Percentiles rank a stretch among this genome's conserved stretches.
phyloP scores from a whole-genome alignment of 129 eudicot genomes.

The Deinandra increscens region DNA sequence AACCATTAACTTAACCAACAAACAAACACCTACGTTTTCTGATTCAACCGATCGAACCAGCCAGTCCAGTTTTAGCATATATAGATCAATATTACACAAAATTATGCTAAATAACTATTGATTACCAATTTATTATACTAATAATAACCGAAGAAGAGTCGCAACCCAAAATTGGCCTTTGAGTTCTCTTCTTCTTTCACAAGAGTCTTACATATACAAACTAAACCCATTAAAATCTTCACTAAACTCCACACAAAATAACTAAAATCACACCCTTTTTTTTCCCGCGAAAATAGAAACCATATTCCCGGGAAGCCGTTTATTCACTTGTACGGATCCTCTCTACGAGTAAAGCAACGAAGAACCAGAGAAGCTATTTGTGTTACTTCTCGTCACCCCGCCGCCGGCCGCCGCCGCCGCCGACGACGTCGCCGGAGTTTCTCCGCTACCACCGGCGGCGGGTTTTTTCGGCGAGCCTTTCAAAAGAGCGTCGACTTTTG shows the following conservation, averaged over 20 bases:
- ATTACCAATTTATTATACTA: slow-evolving; percentile 20
- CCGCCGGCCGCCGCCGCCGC: slow-evolving; percentile 21
- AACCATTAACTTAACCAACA: too few species aligned
- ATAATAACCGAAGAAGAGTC: neutral
- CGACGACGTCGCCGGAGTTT: slow-evolving; percentile 49
- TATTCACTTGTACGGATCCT: slow-evolving; percentile 51
- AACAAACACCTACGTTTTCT: too few species aligned
- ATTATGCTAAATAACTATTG: neutral
- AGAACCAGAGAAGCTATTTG: slow-evolving; percentile 70
- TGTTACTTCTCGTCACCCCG: slow-evolving; percentile 39
- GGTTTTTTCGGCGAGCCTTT: slow-evolving; percentile 52
- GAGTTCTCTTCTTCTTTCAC: slow-evolving; percentile 29
- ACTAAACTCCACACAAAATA: slow-evolving; percentile 19
- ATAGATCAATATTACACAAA: too few species aligned
- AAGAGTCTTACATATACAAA: slow-evolving; percentile 37
- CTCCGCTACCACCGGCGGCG: slow-evolving; percentile 18
- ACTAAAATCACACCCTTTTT: slow-evolving; percentile 21
- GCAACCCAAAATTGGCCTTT: slow-evolving; percentile 37
- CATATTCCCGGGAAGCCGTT: slow-evolving; percentile 3
- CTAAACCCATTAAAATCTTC: slow-evolving; percentile 21
- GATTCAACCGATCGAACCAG: too few species aligned
- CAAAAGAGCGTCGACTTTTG: slow-evolving; percentile 62
- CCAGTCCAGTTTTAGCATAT: too few species aligned
- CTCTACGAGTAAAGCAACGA: slow-evolving; percentile 66
- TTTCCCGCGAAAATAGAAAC: slow-evolving; percentile 1